Base-by-base conservation (phyloP, 306 rosid genomes). In the Rubus idaeus region DNA sequence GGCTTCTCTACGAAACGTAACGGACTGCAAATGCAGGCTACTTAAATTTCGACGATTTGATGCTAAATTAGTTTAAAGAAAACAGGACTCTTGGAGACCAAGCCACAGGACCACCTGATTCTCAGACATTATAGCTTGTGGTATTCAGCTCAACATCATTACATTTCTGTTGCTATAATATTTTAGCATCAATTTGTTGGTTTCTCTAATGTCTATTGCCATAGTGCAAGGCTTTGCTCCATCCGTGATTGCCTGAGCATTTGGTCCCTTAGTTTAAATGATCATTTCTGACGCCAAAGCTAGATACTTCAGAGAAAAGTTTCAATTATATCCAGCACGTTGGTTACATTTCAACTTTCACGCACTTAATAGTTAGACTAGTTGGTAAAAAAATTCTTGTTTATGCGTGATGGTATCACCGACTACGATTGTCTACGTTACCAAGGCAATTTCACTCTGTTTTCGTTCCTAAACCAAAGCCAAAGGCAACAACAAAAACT, bases 171-270 rank as follows among this genome's bases (percentile, higher is more conserved):
- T 42, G 50, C 35, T 42, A 42, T 67, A 8, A 67, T 67, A n/a
- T 42, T 42, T 42, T 41, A n/a, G 18, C 71, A 42, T 67, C 10
- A 40, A 8, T 41, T 20, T 40, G 6, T 40, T 65, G 47, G 21
- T 64, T 17, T 64, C 11, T 63, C 13, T 68, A 14, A 23, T 23
- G 74, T 63, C 13, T 68, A 14, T 46, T 23, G 74, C 60, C 74
- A 47, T 11, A 10, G 37, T 50, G 72, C n/a, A 6, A 44, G 37
- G 72, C 55, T 68, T 11, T 46, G 53, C 56, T 67, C 52, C 52
- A 0, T 23, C 17, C 30, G 4, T 39, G 1, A 39, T 8, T 66
- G 71, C 8, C 35, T 10, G 71, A 39, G 46, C 17, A 42, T 42
- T 66, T 66, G 71, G 71, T 66, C 50, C 51, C 51, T 0, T 9